Conservation (phyloP, 2,329 filamentous ascomycete genomes). For the Aspergillus udagawae region DNA sequence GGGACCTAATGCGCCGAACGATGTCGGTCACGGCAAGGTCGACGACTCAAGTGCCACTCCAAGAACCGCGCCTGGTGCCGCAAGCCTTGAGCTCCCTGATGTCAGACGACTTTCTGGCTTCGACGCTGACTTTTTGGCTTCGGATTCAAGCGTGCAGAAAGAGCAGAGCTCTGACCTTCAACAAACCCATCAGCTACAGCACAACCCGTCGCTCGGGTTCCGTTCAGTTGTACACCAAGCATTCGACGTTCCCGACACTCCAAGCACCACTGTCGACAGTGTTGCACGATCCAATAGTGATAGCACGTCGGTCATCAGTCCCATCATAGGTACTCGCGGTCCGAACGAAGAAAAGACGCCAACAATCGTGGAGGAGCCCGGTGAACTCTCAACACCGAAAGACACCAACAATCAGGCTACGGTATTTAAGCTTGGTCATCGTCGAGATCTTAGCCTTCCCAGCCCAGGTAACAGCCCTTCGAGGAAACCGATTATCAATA, state of each 20-base stretch:
- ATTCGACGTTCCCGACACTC: conserved; percentile 57
- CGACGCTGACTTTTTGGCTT: conserved; percentile 24
- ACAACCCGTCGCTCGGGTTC: conserved; percentile 54
- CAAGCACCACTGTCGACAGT: conserved; percentile 50
- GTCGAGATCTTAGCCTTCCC: conserved; percentile 56
- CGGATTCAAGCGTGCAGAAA: conserved; percentile 12
- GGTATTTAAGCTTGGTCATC: conserved; percentile 51
- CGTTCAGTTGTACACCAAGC: conserved; percentile 60
- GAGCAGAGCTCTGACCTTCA: conserved; percentile 10
- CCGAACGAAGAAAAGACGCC: conserved; percentile 44
- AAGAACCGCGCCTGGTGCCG: conserved; percentile 9
- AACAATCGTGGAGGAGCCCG: conserved; percentile 53
- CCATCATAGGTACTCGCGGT: conserved; percentile 53
- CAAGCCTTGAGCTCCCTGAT: conserved; percentile 36
- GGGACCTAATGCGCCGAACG: not conserved
- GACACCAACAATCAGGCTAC: conserved; percentile 22
- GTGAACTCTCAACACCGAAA: conserved; percentile 28
- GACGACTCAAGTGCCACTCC: not conserved
- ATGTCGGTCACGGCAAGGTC: not conserved
- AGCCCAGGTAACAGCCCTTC: conserved; percentile 58
- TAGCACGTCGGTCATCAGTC: conserved; percentile 61
- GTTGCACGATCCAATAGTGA: conserved; percentile 59
- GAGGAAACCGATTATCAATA: conserved; percentile 52
- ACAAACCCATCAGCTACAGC: conserved; percentile 38
- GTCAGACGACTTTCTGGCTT: conserved; percentile 42